Evolutionary conservation across 768 basidiomycete species (phyloP), one percentile per base, ranked within the genome.

Genomic region (Leccinum variicolor): DNA sequence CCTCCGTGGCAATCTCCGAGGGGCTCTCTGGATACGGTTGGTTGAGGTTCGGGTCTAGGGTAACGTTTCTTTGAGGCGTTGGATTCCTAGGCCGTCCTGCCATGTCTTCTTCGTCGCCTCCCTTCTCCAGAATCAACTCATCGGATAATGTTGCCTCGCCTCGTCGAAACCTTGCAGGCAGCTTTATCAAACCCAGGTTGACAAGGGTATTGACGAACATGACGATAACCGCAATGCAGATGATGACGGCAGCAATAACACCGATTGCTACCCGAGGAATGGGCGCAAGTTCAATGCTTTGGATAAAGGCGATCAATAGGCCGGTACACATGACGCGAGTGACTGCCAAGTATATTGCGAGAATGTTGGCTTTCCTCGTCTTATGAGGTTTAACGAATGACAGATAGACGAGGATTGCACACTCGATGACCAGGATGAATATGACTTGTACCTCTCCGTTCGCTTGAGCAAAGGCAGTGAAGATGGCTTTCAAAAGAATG

Each of bases 201-300:
- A 84, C 73, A 46, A 84, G 62, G 46, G 85, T 74, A 65, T 91
- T 92, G 66, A 87, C 62, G 67, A 90, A 81, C 65, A 90, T 77
- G 55, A 92, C 72, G 48, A 94, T 58, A 29, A 90, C 79, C 0
- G 90, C 81, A 39, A 91, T 73, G 14, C 88, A 87, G 69, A 84
- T 88, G 36, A 93, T 77, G 31, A 89, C 82, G 13, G 86, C 84
- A 39, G 84, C 78, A 60, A 92, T 80, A 56, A 90, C 79, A 21
- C 92, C 93, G 55, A 97, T 86, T 33, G 82, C 86, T 2, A 90
- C 88, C 19, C 93, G 83, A 1, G 90, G 86, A 63, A 96, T 96
- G 41, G 93, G 78, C 17, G 78, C 73, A 33, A 94, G 79, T 6
- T 77, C 70, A 25, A 94, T 67, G 9, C 72, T 75, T 60, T 90